phyloP scores from a whole-genome alignment of 2,329 filamentous ascomycete genomes.

The Pleomassaria siparia region DNA sequence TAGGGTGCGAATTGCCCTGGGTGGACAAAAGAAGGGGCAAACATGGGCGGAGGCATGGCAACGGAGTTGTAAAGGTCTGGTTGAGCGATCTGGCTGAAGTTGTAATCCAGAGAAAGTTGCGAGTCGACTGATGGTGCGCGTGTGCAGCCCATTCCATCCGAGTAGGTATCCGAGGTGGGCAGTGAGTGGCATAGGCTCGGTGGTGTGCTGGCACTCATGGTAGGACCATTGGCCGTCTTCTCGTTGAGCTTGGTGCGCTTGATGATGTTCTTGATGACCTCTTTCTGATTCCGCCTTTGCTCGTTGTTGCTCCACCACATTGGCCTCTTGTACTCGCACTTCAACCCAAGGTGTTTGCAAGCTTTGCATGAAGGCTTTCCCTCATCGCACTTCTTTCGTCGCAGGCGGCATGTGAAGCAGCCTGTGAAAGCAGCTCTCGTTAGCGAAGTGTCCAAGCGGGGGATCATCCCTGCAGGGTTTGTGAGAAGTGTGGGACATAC shows the following conservation, averaged over 20 bases:
- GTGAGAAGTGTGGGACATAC: slow-evolving; percentile 58
- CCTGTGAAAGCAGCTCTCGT: slow-evolving; percentile 52
- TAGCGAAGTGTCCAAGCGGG: slow-evolving; percentile 38
- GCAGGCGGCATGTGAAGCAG: slow-evolving; percentile 68
- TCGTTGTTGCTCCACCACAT: slow-evolving; percentile 98
- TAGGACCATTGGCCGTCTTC: slow-evolving; percentile 64
- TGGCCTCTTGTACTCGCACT: slow-evolving; percentile 94
- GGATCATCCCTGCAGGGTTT: slow-evolving; percentile 42
- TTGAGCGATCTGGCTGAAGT: slow-evolving; percentile 65
- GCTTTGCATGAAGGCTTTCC: slow-evolving; percentile 64
- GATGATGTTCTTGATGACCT: slow-evolving; percentile 95
- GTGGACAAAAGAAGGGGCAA: slow-evolving; percentile 48
- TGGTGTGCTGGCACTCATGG: slow-evolving; percentile 62
- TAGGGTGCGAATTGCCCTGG: slow-evolving; percentile 73
- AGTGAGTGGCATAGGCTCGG: slow-evolving; percentile 80
- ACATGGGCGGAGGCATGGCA: slow-evolving; percentile 58
- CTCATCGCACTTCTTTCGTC: slow-evolving; percentile 71
- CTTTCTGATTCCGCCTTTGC: slow-evolving; percentile 81
- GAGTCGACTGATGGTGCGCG: slow-evolving; percentile 80
- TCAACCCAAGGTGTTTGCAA: slow-evolving; percentile 72
- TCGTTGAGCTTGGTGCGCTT: slow-evolving; percentile 94
- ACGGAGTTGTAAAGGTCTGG: slow-evolving; percentile 60
- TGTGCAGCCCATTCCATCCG: slow-evolving; percentile 68
- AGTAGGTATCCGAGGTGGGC: slow-evolving; percentile 77
- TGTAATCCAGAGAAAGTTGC: slow-evolving; percentile 64